Percentiles rank a stretch among this genome's conserved stretches.
phyloP scores from a whole-genome alignment of 2,329 filamentous ascomycete genomes.

The Sporothrix luriei region DNA sequence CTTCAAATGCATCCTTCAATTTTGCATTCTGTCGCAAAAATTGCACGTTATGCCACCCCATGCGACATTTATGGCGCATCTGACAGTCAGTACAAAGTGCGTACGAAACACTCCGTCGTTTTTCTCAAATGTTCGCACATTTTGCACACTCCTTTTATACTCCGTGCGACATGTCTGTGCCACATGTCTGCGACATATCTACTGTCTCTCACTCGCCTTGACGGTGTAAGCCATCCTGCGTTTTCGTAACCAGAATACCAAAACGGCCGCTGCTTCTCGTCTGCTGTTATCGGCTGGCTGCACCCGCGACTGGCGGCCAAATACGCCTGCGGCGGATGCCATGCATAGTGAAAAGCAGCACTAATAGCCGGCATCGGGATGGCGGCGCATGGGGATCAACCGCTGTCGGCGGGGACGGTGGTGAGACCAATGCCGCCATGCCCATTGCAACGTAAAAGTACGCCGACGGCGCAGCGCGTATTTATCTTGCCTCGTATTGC shows the following conservation, averaged over 20 bases:
- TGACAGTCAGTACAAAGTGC: not conserved
- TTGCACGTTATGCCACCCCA: not conserved
- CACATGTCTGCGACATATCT: too few species aligned
- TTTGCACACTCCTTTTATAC: constrained; percentile 10
- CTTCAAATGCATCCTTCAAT: not conserved
- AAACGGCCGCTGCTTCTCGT: not conserved
- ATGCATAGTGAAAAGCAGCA: too few species aligned
- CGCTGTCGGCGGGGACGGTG: constrained; percentile 1
- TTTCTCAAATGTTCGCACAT: not conserved
- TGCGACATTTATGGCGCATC: not conserved
- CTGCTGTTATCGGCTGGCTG: not conserved
- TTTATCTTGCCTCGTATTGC: too few species aligned
- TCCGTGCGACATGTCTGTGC: not conserved
- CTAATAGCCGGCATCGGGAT: constrained; percentile 12
- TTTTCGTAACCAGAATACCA: not conserved
- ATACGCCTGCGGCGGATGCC: too few species aligned
- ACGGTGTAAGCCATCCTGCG: not conserved
- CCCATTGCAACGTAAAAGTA: too few species aligned
- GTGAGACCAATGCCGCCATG: not conserved
- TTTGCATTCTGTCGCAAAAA: not conserved
- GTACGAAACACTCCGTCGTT: not conserved
- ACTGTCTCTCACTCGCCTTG: not conserved
- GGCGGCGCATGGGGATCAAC: not conserved
- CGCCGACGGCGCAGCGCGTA: too few species aligned
- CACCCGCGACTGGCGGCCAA: not conserved